phyloP scores from a whole-genome alignment of 331 rosid species.

The Prunus yedoensis region DNA sequence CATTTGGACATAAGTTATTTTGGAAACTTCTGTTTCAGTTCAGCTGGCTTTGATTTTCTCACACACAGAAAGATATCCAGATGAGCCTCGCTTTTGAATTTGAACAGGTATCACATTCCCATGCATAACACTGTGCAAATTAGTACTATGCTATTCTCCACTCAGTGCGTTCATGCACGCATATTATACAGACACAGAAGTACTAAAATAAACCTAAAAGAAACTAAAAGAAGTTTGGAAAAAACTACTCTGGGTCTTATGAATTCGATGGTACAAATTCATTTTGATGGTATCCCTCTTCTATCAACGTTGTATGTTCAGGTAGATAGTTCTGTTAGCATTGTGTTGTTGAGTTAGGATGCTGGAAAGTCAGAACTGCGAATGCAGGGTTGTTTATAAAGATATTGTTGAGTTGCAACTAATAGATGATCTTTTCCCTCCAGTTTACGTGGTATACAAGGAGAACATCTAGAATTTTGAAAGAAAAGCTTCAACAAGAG shows the following conservation, averaged over 20 bases:
- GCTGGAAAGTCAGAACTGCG: neutral
- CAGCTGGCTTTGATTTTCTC: conserved; percentile 88
- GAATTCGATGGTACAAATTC: neutral
- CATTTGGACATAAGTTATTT: conserved; percentile 23
- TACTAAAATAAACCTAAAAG: neutral
- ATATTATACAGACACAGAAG: neutral
- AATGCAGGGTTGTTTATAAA: conserved; percentile 2
- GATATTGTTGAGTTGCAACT: conserved; percentile 7
- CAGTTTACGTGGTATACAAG: conserved; percentile 73
- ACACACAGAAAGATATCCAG: conserved; percentile 91
- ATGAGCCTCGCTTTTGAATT: conserved; percentile 88
- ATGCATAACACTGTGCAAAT: neutral
- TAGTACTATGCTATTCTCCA: neutral
- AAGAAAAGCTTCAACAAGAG: conserved; percentile 87
- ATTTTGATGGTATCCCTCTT: neutral
- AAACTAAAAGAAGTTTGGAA: neutral
- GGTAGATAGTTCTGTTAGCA: neutral
- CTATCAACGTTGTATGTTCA: conserved; percentile 14
- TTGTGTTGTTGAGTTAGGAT: neutral
- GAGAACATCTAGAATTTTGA: conserved; percentile 71
- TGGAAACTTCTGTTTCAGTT: conserved; percentile 61
- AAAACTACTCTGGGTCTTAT: neutral
- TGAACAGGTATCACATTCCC: conserved; percentile 55
- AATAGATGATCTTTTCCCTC: conserved; percentile 14
- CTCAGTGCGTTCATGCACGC: neutral